Evolutionary conservation across 768 basidiomycete species (phyloP).

Genomic region (Leccinum barrowsii): DNA sequence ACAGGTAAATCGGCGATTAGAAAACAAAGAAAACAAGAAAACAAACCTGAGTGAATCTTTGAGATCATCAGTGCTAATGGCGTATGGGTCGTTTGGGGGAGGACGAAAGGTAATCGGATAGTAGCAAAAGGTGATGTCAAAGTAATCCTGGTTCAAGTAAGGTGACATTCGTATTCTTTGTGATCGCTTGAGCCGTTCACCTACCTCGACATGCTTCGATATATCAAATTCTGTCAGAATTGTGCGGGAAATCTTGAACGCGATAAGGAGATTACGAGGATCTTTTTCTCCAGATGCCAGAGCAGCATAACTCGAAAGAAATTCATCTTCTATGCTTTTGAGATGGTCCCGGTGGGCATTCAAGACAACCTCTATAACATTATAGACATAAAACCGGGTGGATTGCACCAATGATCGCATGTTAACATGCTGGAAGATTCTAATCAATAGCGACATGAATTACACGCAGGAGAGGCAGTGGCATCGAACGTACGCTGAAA

Average conservation of each 20-base stretch:
- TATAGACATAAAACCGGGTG: constrained; percentile 76
- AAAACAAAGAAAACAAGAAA: neutral
- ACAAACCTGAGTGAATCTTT: constrained; percentile 63
- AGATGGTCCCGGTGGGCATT: constrained; percentile 45
- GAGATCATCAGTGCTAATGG: constrained; percentile 85
- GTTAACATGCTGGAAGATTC: constrained; percentile 72
- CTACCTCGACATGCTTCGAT: constrained; percentile 69
- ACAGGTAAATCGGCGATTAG: neutral
- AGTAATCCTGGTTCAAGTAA: constrained; percentile 60
- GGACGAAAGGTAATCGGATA: constrained; percentile 97
- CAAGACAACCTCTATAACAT: constrained; percentile 67
- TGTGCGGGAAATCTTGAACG: constrained; percentile 85
- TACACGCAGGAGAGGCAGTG: neutral
- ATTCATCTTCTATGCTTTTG: constrained; percentile 66
- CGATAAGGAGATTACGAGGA: constrained; percentile 86
- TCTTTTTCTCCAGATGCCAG: constrained; percentile 98
- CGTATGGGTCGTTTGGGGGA: constrained; percentile 90
- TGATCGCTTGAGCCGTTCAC: constrained; percentile 16
- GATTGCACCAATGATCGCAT: constrained; percentile 83
- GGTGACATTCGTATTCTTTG: neutral
- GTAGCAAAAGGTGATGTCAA: constrained; percentile 96
- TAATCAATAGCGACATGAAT: constrained; percentile 28
- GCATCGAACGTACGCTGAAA: constrained; percentile 48
- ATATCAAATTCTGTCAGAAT: constrained; percentile 88
- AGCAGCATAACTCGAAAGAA: constrained; percentile 69